Percentiles rank a stretch among this genome's conserved stretches.
Conservation (phyloP, 768 basidiomycete species). For the Pulveroboletus sp. region DNA sequence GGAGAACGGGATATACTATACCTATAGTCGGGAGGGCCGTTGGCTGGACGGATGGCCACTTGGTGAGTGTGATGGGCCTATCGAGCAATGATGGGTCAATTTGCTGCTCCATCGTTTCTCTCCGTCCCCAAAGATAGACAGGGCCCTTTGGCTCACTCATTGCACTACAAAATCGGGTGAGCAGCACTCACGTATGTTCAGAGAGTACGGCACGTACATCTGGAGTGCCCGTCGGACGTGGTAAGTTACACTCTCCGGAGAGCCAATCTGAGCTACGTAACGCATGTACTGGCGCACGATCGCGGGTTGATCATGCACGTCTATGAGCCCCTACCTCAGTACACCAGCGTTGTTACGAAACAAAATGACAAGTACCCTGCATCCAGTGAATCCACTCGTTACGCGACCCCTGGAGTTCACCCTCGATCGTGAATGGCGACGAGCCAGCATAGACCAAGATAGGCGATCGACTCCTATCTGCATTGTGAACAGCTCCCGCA, state of each 20-base stretch:
- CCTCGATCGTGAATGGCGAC: conserved; percentile 51
- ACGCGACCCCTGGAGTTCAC: conserved; percentile 55
- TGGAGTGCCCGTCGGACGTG: conserved; percentile 56
- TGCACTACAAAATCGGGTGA: conserved; percentile 39
- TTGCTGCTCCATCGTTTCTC: conserved; percentile 69
- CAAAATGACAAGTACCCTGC: conserved; percentile 43
- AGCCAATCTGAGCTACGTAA: conserved; percentile 53
- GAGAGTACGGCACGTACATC: conserved; percentile 38
- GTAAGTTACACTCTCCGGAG: conserved; percentile 47
- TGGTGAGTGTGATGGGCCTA: conserved; percentile 22
- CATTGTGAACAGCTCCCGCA: conserved; percentile 71
- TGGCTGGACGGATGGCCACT: conserved; percentile 53
- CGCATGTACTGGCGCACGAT: conserved; percentile 78
- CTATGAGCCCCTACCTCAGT: conserved; percentile 28
- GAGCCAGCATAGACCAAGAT: conserved; percentile 72
- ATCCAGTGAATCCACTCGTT: conserved; percentile 76
- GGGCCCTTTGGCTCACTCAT: conserved; percentile 69
- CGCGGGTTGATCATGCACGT: conserved; percentile 64
- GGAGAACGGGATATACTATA: conserved; percentile 13
- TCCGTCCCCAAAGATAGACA: conserved; percentile 66
- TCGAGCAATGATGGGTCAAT: conserved; percentile 38
- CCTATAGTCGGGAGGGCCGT: conserved; percentile 41
- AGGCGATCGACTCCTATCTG: conserved; percentile 54
- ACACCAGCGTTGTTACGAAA: not conserved
- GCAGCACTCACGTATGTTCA: not conserved